These are phyloP conservation scores for Colletotrichum sp. DNA, from an alignment of 2,329 filamentous ascomycete genomes.

Conservation along the genomic window DNA sequence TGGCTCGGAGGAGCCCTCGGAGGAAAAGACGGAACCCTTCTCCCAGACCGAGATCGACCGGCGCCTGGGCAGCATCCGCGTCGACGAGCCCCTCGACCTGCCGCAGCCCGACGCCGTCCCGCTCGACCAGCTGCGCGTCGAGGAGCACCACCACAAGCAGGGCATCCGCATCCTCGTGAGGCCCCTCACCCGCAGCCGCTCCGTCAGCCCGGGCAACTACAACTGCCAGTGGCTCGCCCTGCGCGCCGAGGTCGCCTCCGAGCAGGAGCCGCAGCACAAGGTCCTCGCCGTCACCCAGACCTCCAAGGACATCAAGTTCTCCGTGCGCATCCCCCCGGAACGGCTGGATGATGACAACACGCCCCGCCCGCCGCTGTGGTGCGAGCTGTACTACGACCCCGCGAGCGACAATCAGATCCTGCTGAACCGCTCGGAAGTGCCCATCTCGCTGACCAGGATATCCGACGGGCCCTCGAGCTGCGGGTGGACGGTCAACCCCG, in stretches of 20 bases:
- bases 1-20: slow-evolving; percentile 42
- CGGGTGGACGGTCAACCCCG: slow-evolving; percentile 45
- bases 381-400: slow-evolving; percentile 65
- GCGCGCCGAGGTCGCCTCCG: slow-evolving; percentile 56
- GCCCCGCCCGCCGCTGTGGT: slow-evolving; percentile 57
- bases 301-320: slow-evolving; percentile 64
- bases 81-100: slow-evolving; percentile 45
- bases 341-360: slow-evolving; percentile 44
- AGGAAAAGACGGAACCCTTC: slow-evolving; percentile 64
- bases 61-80: slow-evolving; percentile 50
- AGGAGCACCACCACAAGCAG: slow-evolving; percentile 57
- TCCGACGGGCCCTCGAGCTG: slow-evolving; percentile 42
- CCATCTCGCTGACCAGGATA: slow-evolving; percentile 53
- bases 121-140: slow-evolving; percentile 56
- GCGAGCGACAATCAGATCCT: slow-evolving; percentile 63
- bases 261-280: slow-evolving; percentile 56
- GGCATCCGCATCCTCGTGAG: slow-evolving; percentile 64
- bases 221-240: slow-evolving; percentile 63
- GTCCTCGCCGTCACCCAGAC: slow-evolving; percentile 67
- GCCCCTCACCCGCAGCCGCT: slow-evolving; percentile 56
- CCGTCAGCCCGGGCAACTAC: slow-evolving; percentile 60
- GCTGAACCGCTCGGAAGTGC: slow-evolving; percentile 59
- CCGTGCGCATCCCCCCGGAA: slow-evolving; percentile 59
- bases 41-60: slow-evolving; percentile 60
- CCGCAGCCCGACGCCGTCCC: slow-evolving; percentile 50